Evolutionary conservation across 352 stramenopile genomes (phyloP), one percentile per base, ranked within the genome.

Genomic region (Phytophthora pseudosyringae): DNA sequence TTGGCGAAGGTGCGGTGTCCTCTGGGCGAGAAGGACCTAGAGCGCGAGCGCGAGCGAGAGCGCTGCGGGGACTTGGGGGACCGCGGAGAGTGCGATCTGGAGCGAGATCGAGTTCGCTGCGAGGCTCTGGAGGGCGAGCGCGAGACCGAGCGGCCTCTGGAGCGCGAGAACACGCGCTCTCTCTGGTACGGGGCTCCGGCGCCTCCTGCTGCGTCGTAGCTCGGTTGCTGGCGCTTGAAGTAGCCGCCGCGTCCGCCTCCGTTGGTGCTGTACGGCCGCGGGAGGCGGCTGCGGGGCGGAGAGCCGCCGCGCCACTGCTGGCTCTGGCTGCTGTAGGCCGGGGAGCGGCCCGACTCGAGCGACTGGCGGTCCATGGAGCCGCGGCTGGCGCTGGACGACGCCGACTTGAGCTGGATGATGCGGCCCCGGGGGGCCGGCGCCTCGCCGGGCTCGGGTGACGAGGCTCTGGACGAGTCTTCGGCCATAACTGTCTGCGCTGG

Each of bases 21-120:
- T 41, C 72, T 69, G 31, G 83, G 83, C 2, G 81, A 91, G 44
- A 87, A 81, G 5, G 84, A 93, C 7, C 84, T 75, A 1, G 81
- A 90, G 12, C 76, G 71, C 1, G 81, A 90, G 2, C 83, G 75
- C 1, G 80, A 88, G 9, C 73, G 65, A 10, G 63, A 91, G n/a
- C 81, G 73, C 15, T 26, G 55, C 28, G 66, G 62, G 1, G 62
- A 75, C 32, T 65, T 65, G 12, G 64, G 58, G 5, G 58, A 69
- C 3, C 54, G 51, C 13, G 52, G 39, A 8, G 66, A 61, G 13
- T 43, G 40, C 16, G 68, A 75, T 32, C 71, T 60, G 9, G 75
- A 58, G 13, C 64, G 15, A 41, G 72, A 75, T 31, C 72, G 59
- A 66, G 66, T 50, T 53, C 50, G 54, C 9, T 71, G 69, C 13